Base-by-base conservation (phyloP, 495 filamentous ascomycete genomes). In the Friedmanniomyces simplex region DNA sequence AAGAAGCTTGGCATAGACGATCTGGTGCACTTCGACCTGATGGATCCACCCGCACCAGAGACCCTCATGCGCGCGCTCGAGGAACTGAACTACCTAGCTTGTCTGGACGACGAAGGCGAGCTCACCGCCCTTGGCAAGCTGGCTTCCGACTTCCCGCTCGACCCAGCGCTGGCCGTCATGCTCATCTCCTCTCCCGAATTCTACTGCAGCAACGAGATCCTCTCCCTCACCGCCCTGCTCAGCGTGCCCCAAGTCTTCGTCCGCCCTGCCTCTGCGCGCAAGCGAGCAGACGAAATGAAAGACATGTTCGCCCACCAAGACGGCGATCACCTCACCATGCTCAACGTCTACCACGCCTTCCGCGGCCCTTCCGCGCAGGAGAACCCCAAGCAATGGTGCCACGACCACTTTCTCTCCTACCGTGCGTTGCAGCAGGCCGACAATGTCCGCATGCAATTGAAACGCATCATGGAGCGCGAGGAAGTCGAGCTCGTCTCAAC, bases 281-380 rank as follows among this genome's bases (percentile, higher is more conserved):
- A 94, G 70, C 82, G 86, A n/a, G 93, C 94, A 30, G 94, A 99
- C 65, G 91, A 97, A 66, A 96, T 96, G 89, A 99, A 97, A 74
- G 78, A 80, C 43, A 79, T 89, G 37, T 99, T 99, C 68, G 85
- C 90, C 13, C 93, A 99, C 66, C 78, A 81, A 7, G 90, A 96
- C 60, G 93, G 93, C 48, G 93, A 99, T 65, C 93, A 99, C 63
- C 76, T 99, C 16, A 96, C 90, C 16, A 83, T 99, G 73, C 79
- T 99, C 22, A 99, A 99, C 68, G 94, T 91, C 36, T 99, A 96
- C 71, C 94, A 99, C 70, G 94, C 94, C 18, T 99, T 91, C 82
- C 95, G 91, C 74, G 73, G 78, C 42, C 70, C 80, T 8, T 78
- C 85, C 7, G 82, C 83, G 0, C 87, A 90, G 67, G 76, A 74